Percentiles rank a stretch among this genome's conserved stretches.
These are phyloP conservation scores for Tulasnella sp. DNA, from an alignment of 768 basidiomycete genomes.

Conservation along the genomic window DNA sequence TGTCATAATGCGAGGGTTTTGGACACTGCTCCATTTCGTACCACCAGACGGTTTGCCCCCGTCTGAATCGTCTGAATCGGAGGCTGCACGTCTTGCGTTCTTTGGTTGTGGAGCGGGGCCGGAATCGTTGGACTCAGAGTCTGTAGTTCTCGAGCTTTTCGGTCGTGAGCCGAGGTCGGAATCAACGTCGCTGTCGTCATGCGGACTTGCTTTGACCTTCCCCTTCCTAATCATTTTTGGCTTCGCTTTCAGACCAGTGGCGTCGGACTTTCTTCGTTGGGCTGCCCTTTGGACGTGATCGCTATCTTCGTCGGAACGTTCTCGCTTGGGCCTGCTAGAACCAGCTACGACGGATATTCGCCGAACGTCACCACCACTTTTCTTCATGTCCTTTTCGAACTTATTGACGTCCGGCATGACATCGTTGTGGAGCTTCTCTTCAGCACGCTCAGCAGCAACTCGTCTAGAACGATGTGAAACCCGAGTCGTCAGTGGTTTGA, in stretches of 20 bases:
- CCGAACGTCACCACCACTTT: constrained; percentile 3
- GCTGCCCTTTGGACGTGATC: background rate
- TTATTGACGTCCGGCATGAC: constrained; percentile 68
- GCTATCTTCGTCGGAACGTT: background rate
- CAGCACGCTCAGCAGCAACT: constrained; percentile 43
- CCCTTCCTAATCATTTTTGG: background rate
- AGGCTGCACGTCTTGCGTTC: background rate
- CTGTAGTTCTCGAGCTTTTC: too few relatives aligned
- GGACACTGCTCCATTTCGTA: too few relatives aligned
- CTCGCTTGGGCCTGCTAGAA: background rate
- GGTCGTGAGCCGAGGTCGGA: too few relatives aligned
- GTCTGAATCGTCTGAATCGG: background rate
- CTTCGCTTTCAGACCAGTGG: background rate
- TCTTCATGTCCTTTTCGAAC: constrained; percentile 54
- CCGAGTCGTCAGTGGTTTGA: background rate
- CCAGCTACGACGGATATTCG: background rate
- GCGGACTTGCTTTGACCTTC: background rate
- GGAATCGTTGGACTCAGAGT: background rate
- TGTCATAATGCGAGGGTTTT: background rate
- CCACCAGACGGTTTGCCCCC: background rate
- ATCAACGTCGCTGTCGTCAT: background rate
- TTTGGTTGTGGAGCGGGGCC: background rate
- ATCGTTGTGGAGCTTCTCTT: constrained; percentile 33
- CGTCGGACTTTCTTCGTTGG: constrained; percentile 4
- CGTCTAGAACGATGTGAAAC: constrained; percentile 26